Base-by-base conservation (phyloP, 1,139 yeast species). In the Yamadazyma membranifaciens region DNA sequence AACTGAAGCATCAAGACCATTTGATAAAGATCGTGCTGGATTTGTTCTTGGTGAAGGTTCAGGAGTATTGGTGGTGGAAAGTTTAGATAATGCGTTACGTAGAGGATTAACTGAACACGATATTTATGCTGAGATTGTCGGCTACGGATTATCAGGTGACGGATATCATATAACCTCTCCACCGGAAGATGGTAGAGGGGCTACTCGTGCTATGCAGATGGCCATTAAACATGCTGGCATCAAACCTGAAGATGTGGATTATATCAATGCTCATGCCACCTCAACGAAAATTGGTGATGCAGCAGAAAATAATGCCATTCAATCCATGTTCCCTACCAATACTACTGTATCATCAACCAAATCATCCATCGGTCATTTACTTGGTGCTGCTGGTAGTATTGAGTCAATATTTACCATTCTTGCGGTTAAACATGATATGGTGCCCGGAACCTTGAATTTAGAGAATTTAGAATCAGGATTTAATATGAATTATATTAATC, bases 361-460 rank as follows among this genome's bases (percentile, higher is more conserved):
- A 60, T 95, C 97, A 1, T 80, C 97, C 0, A 83, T 87, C 36
- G 99, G 99, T 1, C 99, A 94, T 61, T 67, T 92, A 30, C 67
- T 94, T 27, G 98, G 98, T 1, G 98, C 96, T 0, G 95, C 98
- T 0, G 99, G 98, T 2, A 83, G 96, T 0, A 88, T 92, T 4
- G 99, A 94, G 56, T 80, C 95, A 4, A 78, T 89, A 1, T 87
- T 87, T 58, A 82, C 97, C 0, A 65, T 89, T 2, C 58, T 81
- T 54, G 81, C 96, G 0, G 54, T 91, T 32, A 59, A 76, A 39
- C 60, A 79, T 10, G 72, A 75, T 17, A 55, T 67, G 2, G 54
- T 87, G 3, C 98, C 98, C 1, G 95, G 95, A 4, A 89, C 96
- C 0, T 61, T 85, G 44, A 92, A 92, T 56, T 73, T 89, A 45